Evolutionary conservation across 1,284 basidiomycete species (phyloP).

Genomic region (Peniophora sp.): DNA sequence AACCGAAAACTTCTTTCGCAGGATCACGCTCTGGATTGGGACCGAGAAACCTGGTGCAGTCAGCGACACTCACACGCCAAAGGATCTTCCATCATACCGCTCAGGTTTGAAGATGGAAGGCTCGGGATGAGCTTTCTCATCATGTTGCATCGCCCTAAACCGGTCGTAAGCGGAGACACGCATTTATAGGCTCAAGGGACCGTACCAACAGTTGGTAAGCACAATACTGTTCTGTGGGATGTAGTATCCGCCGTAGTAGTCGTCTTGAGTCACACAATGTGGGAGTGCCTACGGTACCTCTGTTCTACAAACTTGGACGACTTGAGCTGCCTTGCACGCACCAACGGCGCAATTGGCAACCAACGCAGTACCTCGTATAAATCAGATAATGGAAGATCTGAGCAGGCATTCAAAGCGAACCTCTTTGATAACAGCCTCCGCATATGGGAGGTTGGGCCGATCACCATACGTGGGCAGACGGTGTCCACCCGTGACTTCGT

Average conservation of each 20-base stretch:
- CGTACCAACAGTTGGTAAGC: neutral
- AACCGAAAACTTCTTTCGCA: neutral
- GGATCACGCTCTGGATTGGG: neutral
- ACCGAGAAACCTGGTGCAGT: neutral
- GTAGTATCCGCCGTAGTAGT: neutral
- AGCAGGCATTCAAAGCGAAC: neutral
- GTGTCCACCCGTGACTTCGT: neutral
- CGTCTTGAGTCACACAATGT: neutral
- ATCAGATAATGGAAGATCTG: neutral
- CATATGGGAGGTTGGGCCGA: neutral
- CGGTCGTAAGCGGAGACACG: neutral
- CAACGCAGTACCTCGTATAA: neutral
- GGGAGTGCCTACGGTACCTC: neutral
- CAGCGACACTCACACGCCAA: neutral
- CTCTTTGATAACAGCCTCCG: neutral
- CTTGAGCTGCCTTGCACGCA: neutral
- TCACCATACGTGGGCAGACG: neutral
- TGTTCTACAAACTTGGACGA: neutral
- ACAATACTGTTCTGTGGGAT: constrained; percentile 5
- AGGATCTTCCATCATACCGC: neutral
- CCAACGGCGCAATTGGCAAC: neutral
- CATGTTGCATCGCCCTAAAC: neutral
- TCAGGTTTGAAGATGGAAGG: neutral
- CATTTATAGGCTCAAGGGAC: neutral
- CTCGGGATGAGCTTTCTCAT: neutral